These are phyloP conservation scores for Stephanodiscus triporus DNA, from an alignment of 108 stramenopile genomes.

Conservation along the genomic window DNA sequence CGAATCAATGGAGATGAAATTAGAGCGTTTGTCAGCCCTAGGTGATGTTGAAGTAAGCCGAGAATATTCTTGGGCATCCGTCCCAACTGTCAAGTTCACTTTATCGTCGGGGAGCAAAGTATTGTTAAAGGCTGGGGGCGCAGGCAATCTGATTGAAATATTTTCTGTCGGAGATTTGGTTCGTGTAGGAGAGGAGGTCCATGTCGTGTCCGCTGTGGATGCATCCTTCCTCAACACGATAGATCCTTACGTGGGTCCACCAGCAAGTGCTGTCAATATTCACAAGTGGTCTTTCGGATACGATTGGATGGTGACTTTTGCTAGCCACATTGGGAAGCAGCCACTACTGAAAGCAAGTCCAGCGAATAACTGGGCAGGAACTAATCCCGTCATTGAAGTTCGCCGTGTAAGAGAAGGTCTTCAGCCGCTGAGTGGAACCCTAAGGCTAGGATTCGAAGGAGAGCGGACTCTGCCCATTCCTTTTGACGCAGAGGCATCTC, in stretches of 20 bases:
- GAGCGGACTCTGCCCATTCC: conserved; percentile 65
- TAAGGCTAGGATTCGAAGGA: conserved; percentile 63
- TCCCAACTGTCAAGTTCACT: conserved; percentile 54
- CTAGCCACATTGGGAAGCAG: conserved; percentile 71
- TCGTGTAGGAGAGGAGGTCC: conserved; percentile 46
- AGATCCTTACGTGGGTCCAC: conserved; percentile 34
- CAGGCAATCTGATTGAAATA: conserved; percentile 15
- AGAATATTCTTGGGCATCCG: conserved; percentile 56
- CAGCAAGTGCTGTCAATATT: conserved; percentile 52
- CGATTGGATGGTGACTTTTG: conserved; percentile 79
- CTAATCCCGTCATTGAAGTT: conserved; percentile 65
- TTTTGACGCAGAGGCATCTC: conserved; percentile 61
- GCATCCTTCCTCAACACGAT: conserved; percentile 31
- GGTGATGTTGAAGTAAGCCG: conserved; percentile 77
- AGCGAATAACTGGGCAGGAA: conserved; percentile 79
- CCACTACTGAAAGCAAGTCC: conserved; percentile 58
- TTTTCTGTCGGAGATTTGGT: conserved; percentile 47
- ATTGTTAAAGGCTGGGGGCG: conserved; percentile 25
- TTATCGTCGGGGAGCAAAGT: conserved; percentile 42
- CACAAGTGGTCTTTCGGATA: conserved; percentile 82
- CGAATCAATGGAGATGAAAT: conserved; percentile 59
- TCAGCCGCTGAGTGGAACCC: conserved; percentile 74
- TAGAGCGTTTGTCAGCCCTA: conserved; percentile 66
- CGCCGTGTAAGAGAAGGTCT: conserved; percentile 58
- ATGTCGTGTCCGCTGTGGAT: conserved; percentile 30